Evolutionary conservation across 768 basidiomycete species (phyloP), one percentile per base, ranked within the genome.

Genomic region (Boletus fagicola): DNA sequence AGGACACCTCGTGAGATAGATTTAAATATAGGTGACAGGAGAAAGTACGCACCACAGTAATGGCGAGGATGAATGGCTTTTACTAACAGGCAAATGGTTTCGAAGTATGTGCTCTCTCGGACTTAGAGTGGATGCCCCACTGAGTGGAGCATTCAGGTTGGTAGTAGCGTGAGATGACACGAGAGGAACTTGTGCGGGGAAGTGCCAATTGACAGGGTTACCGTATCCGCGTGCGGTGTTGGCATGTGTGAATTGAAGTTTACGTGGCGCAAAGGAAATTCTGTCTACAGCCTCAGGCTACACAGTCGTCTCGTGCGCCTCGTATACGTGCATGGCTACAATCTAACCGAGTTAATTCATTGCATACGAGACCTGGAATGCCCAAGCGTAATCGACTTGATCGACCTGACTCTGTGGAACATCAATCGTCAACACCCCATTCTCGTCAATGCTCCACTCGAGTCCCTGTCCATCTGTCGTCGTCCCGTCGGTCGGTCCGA

Each of bases 311-410:
- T 9, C 31, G 8, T 10, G 30, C 30, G 30, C 30, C 30, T 16
- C 24, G 10, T 47, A 61, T 49, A 47, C 20, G 5, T 30, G 26
- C 28, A 2, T 16, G 20, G 40, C 1, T 8, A 31, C 11, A 15
- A 18, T 22, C 38, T 8, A 26, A 31, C 3, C 24, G 0, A 26
- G 1, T 54, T n/a, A 65, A 16, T 40, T 40, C 10, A 31, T 31
- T 38, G 45, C 54, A 58, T 77, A 78, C 43, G 59, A 61, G 12
- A 76, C 72, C 49, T 72, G 66, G 62, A 79, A 77, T 5, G 75
- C 75, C 77, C 77, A 78, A 2, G 78, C 77, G 50, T 63, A 67
- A 15, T 74, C 61, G 1, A 75, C 67, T 4, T 46, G 52, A 26
- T 68, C 62, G 0, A 66, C 58, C 35, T 66, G 62, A 26, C 53